Evolutionary conservation across 1,284 basidiomycete genomes (phyloP).

Genomic region (Ganoderma lingzhi): DNA sequence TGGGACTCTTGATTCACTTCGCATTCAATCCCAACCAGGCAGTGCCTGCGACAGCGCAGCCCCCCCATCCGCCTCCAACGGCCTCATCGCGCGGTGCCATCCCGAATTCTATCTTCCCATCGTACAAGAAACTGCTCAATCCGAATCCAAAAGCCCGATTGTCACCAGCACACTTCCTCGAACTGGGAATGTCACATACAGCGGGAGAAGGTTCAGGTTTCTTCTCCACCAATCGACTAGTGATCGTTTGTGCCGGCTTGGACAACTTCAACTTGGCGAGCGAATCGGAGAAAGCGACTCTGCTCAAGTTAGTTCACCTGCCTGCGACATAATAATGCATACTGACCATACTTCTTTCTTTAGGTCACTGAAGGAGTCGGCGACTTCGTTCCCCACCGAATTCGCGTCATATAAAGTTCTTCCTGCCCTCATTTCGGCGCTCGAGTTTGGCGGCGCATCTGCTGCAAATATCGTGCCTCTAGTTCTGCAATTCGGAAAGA

Average conservation of each 20-base stretch:
- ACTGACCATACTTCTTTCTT: neutral
- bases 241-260: slow-evolving; percentile 86
- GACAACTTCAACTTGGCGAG: slow-evolving; percentile 89
- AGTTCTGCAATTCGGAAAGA: slow-evolving; percentile 81
- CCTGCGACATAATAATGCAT: neutral
- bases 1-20: slow-evolving; percentile 85
- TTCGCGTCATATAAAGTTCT: slow-evolving; percentile 90
- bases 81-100: slow-evolving; percentile 82
- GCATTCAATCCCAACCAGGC: slow-evolving; percentile 87
- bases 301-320: slow-evolving; percentile 64
- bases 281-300: slow-evolving; percentile 80
- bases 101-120: slow-evolving; percentile 79
- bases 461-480: slow-evolving; percentile 85
- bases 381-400: slow-evolving; percentile 84
- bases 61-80: slow-evolving; percentile 77
- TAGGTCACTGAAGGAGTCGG: slow-evolving; percentile 84
- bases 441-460: slow-evolving; percentile 83
- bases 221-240: slow-evolving; percentile 86
- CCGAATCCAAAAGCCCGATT: slow-evolving; percentile 87
- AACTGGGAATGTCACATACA: slow-evolving; percentile 79
- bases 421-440: slow-evolving; percentile 85
- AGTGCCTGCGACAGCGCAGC: slow-evolving; percentile 70
- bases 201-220: slow-evolving; percentile 72
- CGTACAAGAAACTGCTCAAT: slow-evolving; percentile 89
- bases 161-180: slow-evolving; percentile 80